Conservation (phyloP, 495 filamentous ascomycete genomes). For the Daldinia bambusicola region DNA sequence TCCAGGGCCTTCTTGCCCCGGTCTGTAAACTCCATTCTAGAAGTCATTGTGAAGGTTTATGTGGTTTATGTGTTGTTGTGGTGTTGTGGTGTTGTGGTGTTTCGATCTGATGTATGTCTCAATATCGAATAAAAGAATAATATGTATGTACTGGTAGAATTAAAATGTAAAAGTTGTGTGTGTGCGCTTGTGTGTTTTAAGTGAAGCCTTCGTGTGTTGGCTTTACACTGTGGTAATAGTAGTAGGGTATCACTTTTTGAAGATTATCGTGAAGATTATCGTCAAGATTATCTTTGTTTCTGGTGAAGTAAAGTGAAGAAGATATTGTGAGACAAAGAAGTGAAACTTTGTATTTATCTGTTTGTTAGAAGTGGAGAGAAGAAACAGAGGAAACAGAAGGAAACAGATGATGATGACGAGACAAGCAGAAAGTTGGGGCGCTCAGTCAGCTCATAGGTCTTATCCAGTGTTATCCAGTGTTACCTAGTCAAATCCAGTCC, state of each 20-base stretch:
- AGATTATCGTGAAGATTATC: conserved; percentile 24
- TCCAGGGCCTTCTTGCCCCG: conserved; percentile 86
- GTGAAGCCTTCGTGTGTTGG: conserved; percentile 23
- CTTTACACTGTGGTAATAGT: not conserved
- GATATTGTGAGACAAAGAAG: conserved; percentile 9
- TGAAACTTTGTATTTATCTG: conserved; percentile 37
- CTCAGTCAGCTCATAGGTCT: conserved; percentile 26
- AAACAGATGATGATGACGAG: conserved; percentile 43
- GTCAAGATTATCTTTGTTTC: conserved; percentile 19
- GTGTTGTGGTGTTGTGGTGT: conserved; percentile 7
- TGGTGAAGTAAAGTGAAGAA: conserved; percentile 23
- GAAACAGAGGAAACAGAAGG: not conserved
- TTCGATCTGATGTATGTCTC: not conserved
- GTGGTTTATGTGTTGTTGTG: not conserved
- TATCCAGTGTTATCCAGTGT: no score
- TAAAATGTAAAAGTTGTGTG: conserved; percentile 5
- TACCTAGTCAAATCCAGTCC: no score
- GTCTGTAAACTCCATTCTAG: conserved; percentile 87
- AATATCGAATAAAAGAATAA: conserved; percentile 17
- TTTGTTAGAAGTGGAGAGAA: conserved; percentile 28
- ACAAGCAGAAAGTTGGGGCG: conserved; percentile 9
- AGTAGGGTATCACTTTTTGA: conserved; percentile 2
- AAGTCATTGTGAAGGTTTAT: conserved; percentile 54
- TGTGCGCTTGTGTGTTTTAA: conserved; percentile 22
- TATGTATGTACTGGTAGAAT: conserved; percentile 9